Conservation (phyloP, 805 yeast species). For the Jamesozyma lodderae region DNA sequence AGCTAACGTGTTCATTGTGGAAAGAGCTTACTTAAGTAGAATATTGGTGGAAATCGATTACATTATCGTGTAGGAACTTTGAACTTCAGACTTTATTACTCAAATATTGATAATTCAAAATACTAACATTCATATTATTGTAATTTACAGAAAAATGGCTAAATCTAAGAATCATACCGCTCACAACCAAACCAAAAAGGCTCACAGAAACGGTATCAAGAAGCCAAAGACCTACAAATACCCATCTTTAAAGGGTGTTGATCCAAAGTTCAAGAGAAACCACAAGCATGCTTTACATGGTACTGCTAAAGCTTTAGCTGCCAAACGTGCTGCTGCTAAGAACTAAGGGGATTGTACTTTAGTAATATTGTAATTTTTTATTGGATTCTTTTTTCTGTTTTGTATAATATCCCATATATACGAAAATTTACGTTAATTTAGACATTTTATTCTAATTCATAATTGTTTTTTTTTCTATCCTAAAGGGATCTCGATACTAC, state of each 20-base stretch:
- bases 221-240: conserved; percentile 97
- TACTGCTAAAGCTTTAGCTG: conserved; percentile 89
- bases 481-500: too few relatives aligned
- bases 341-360: conserved; percentile 1
- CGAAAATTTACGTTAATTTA: conserved; percentile 3
- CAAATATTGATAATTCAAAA: too few relatives aligned
- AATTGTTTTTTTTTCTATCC: too few relatives aligned
- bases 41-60: too few relatives aligned
- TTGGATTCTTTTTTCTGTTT: not conserved
- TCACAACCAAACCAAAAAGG: conserved; percentile 99
- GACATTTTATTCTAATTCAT: not conserved
- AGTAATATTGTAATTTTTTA: not conserved
- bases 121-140: not conserved
- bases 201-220: conserved; percentile 99
- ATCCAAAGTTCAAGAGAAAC: conserved; percentile 98
- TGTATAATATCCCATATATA: conserved; percentile 6
- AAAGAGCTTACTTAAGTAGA: too few relatives aligned
- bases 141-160: conserved; percentile 55
- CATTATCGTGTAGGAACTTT: too few relatives aligned
- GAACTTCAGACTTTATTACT: too few relatives aligned
- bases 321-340: conserved; percentile 48
- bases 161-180: conserved; percentile 99
- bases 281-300: conserved; percentile 99
- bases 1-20: too few relatives aligned
- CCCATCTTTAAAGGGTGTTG: conserved; percentile 98